phyloP scores from a whole-genome alignment of 1,284 basidiomycete genomes.

The Cutaneotrichosporon sp. region DNA sequence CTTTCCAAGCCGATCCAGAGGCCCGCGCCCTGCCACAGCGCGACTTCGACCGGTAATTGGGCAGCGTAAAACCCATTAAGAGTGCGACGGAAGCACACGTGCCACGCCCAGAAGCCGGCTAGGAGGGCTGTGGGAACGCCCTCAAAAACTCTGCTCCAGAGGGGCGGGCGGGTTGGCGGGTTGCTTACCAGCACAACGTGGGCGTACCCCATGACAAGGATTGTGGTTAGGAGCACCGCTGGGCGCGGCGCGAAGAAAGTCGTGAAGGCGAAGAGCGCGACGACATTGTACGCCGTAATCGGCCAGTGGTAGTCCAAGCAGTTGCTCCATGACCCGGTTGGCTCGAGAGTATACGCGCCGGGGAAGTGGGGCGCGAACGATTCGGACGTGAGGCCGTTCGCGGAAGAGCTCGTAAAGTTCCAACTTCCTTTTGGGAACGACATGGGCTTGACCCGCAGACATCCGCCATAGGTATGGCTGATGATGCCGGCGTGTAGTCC shows the following conservation, averaged over 20 bases:
- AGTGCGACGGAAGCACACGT: slow-evolving; percentile 35
- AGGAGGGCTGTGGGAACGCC: slow-evolving; percentile 35
- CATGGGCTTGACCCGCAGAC: slow-evolving; percentile 33
- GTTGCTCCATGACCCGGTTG: slow-evolving; percentile 8
- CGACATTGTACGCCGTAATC: slow-evolving; percentile 41
- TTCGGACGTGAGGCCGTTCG: slow-evolving; percentile 29
- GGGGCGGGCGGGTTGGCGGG: slow-evolving; percentile 32
- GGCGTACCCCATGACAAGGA: slow-evolving; percentile 40
- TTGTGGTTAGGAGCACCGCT: slow-evolving; percentile 29
- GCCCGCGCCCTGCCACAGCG: slow-evolving; percentile 47
- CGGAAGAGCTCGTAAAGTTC: slow-evolving; percentile 25
- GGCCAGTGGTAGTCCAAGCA: slow-evolving; percentile 45
- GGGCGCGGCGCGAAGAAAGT: slow-evolving; percentile 37
- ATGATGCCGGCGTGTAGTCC: slow-evolving; percentile 40
- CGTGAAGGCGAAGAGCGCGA: slow-evolving; percentile 37
- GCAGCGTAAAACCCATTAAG: slow-evolving; percentile 33
- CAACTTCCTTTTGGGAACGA: slow-evolving; percentile 25
- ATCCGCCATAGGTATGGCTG: slow-evolving; percentile 38
- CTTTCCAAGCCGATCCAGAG: slow-evolving; percentile 50
- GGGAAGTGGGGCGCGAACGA: slow-evolving; percentile 38
- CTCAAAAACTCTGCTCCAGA: slow-evolving; percentile 38
- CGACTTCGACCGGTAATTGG: slow-evolving; percentile 37
- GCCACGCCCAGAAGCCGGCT: slow-evolving; percentile 43
- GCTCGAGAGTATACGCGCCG: slow-evolving; percentile 35
- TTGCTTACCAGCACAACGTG: slow-evolving; percentile 43